phyloP scores from a whole-genome alignment of 139 green algal genomes.

The Picochlorum sp. region DNA sequence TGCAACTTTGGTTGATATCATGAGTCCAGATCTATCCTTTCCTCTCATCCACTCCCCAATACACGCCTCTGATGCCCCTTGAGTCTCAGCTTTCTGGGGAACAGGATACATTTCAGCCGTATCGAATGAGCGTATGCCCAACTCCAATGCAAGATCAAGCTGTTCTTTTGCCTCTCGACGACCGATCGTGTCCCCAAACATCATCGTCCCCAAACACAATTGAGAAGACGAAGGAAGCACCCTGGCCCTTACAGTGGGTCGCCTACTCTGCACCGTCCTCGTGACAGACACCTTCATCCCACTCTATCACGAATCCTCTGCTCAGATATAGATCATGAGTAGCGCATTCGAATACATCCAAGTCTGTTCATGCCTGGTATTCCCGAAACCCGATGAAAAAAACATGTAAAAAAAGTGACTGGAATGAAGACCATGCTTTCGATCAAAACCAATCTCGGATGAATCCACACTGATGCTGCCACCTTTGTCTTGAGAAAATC shows the following conservation, averaged over 20 bases:
- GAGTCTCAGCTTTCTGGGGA: conserved; percentile 51
- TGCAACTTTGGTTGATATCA: conserved; percentile 68
- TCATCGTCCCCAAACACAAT: conserved; percentile 72
- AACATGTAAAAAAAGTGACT: no score
- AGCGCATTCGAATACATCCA: no score
- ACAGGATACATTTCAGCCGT: conserved; percentile 85
- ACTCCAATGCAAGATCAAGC: conserved; percentile 49
- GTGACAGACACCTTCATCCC: no score
- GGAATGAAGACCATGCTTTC: no score
- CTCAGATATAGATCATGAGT: no score
- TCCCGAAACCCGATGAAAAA: no score
- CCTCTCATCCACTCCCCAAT: conserved; percentile 41
- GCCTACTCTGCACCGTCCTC: no score
- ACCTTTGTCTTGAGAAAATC: no score
- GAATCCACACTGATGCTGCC: no score
- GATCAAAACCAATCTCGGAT: no score
- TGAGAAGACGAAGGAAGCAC: conserved; percentile 22
- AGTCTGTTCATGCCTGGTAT: no score
- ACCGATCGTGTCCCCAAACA: conserved; percentile 67
- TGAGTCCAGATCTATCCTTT: conserved; percentile 19
- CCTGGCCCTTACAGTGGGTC: background rate
- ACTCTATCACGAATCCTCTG: no score
- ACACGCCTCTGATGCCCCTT: conserved; percentile 49
- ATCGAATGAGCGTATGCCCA: conserved; percentile 79
- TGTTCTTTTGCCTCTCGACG: conserved; percentile 27